phyloP scores from a whole-genome alignment of 768 basidiomycete species.

The Xerocomus brunneocitrinus region DNA sequence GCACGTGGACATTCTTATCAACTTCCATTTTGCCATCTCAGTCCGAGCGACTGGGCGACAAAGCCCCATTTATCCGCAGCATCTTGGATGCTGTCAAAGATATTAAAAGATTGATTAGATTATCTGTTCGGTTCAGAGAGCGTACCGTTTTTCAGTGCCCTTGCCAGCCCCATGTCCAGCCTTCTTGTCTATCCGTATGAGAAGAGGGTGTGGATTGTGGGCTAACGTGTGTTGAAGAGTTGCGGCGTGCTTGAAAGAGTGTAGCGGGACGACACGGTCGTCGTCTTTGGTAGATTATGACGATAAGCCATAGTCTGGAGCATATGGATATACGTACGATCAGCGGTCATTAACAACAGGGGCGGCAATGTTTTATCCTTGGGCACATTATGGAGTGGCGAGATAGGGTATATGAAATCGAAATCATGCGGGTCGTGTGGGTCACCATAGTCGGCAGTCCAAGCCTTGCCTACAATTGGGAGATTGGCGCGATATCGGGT shows the following conservation, averaged over 20 bases:
- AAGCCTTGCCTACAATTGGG: constrained; percentile 51
- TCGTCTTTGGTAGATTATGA: constrained; percentile 48
- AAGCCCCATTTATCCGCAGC: constrained; percentile 77
- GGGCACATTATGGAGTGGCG: constrained; percentile 78
- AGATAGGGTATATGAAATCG: constrained; percentile 78
- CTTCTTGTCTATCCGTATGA: constrained; percentile 76
- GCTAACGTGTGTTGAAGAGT: constrained; percentile 65
- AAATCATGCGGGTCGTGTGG: constrained; percentile 74
- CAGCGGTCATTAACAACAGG: constrained; percentile 73
- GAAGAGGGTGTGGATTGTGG: constrained; percentile 65
- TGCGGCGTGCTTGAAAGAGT: constrained; percentile 81
- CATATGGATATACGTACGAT: constrained; percentile 48
- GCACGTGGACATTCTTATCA: constrained; percentile 4
- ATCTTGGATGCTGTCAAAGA: constrained; percentile 57
- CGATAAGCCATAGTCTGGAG: constrained; percentile 2
- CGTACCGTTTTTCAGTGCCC: constrained; percentile 62
- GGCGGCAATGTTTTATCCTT: constrained; percentile 59
- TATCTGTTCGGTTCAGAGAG: constrained; percentile 2
- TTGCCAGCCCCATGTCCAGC: constrained; percentile 81
- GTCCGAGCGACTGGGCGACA: constrained; percentile 61
- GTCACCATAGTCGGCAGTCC: constrained; percentile 77
- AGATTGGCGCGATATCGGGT: constrained; percentile 7
- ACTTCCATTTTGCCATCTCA: constrained; percentile 31
- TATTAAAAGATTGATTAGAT: constrained; percentile 8
- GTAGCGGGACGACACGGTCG: constrained; percentile 82